These are phyloP conservation scores for Primulina eburnea DNA, from an alignment of 257 asterid species.

Conservation along the genomic window DNA sequence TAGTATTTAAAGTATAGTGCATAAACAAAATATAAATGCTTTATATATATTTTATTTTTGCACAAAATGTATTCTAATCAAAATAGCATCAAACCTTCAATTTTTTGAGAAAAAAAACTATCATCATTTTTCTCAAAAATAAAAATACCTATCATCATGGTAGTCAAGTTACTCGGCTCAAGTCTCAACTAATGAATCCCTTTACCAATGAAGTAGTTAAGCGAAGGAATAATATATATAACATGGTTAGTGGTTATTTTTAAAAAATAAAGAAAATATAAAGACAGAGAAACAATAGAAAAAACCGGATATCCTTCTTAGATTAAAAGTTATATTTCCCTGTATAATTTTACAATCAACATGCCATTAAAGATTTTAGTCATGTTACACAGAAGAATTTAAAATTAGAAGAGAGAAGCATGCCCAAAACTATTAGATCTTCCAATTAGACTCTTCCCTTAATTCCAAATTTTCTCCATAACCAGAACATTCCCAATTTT, in stretches of 20 bases:
- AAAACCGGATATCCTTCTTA: neutral
- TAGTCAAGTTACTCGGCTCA: neutral
- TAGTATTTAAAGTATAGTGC: neutral
- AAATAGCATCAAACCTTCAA: neutral
- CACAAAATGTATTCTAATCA: too few species aligned
- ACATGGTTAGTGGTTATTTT: neutral
- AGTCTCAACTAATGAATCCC: too few species aligned
- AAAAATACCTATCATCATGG: neutral
- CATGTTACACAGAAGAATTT: neutral
- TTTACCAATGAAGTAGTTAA: neutral
- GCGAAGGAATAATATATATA: neutral
- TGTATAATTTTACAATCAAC: neutral
- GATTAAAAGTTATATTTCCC: neutral
- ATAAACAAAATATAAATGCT: neutral
- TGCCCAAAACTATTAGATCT: neutral
- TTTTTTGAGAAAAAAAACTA: too few species aligned
- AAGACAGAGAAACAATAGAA: neutral
- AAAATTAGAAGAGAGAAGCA: conserved; percentile 6
- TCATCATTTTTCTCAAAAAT: too few species aligned
- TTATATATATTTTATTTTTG: too few species aligned
- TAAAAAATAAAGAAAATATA: too few species aligned
- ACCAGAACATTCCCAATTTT: conserved; percentile 14
- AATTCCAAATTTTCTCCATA: conserved; percentile 3
- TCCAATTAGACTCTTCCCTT: conserved; percentile 1
- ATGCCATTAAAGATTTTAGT: neutral